phyloP scores from a whole-genome alignment of 768 basidiomycete genomes.

The Filobasidium floriforme region DNA sequence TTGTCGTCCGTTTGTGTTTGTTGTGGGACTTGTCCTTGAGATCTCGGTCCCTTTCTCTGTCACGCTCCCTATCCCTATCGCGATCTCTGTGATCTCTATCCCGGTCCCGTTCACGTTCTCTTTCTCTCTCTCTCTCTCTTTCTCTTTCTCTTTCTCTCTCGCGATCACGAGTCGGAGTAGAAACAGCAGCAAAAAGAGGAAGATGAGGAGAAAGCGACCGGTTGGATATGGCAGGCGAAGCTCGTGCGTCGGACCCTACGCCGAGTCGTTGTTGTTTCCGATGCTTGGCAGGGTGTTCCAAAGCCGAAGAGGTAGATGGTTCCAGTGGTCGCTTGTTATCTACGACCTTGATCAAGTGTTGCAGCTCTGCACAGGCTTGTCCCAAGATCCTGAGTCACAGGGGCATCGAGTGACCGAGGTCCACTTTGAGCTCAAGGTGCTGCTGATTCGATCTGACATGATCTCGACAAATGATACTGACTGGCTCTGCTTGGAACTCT shows the following conservation, averaged over 20 bases:
- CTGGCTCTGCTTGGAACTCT: conserved; percentile 17
- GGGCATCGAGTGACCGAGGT: neutral
- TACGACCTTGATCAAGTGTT: no score
- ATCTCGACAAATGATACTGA: conserved; percentile 12
- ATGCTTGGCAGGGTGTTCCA: neutral
- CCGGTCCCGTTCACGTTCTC: neutral
- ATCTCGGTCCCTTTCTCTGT: neutral
- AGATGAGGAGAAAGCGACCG: conserved; percentile 8
- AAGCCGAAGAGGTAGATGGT: neutral
- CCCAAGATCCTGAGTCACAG: no score
- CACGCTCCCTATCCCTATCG: neutral
- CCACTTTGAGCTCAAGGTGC: neutral
- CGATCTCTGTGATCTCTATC: neutral
- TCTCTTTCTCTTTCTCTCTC: neutral
- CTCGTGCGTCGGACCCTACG: conserved; percentile 7
- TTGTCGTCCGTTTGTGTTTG: neutral
- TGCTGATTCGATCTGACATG: conserved; percentile 27
- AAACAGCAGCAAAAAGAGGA: conserved; percentile 14
- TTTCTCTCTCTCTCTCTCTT: neutral
- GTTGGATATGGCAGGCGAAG: conserved; percentile 5
- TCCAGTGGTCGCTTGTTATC: no score
- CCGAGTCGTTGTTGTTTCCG: neutral
- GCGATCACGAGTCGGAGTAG: neutral
- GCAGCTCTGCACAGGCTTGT: no score
- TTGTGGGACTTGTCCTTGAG: neutral